Evolutionary conservation across 2,329 filamentous ascomycete genomes (phyloP).

Genomic region (Aspergillus sp.): DNA sequence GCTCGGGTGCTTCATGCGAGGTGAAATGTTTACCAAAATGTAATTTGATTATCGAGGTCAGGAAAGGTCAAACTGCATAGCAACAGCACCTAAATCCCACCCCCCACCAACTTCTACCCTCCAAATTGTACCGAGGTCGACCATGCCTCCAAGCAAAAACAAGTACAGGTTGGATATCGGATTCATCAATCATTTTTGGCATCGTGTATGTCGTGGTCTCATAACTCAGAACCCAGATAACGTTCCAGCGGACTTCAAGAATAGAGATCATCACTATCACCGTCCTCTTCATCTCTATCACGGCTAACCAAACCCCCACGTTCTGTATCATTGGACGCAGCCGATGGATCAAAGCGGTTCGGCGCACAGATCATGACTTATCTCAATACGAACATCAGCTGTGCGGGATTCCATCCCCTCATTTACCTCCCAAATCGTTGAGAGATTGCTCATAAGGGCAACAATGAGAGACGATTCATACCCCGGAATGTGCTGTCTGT

Average conservation of each 20-base stretch:
- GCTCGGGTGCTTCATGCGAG: too few species aligned
- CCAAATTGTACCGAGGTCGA: too few species aligned
- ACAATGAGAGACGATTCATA: background rate
- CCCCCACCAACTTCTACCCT: too few species aligned
- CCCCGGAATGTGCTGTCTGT: background rate
- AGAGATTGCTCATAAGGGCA: background rate
- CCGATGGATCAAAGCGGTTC: background rate
- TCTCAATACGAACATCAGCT: background rate
- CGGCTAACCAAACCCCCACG: background rate
- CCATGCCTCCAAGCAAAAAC: too few species aligned
- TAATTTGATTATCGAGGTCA: too few species aligned
- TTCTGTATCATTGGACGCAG: background rate
- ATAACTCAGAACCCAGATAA: too few species aligned
- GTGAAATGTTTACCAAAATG: too few species aligned
- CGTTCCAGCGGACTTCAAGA: background rate
- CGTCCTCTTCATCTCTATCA: background rate
- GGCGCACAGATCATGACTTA: background rate
- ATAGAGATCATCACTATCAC: background rate
- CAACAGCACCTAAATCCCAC: too few species aligned
- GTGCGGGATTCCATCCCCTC: background rate
- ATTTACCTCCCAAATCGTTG: conserved; percentile 7
- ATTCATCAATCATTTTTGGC: too few species aligned
- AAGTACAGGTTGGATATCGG: too few species aligned
- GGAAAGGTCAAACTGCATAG: too few species aligned
- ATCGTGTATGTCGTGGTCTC: too few species aligned